phyloP scores from a whole-genome alignment of 1,284 basidiomycete species.

The Hemileia vastatrix region DNA sequence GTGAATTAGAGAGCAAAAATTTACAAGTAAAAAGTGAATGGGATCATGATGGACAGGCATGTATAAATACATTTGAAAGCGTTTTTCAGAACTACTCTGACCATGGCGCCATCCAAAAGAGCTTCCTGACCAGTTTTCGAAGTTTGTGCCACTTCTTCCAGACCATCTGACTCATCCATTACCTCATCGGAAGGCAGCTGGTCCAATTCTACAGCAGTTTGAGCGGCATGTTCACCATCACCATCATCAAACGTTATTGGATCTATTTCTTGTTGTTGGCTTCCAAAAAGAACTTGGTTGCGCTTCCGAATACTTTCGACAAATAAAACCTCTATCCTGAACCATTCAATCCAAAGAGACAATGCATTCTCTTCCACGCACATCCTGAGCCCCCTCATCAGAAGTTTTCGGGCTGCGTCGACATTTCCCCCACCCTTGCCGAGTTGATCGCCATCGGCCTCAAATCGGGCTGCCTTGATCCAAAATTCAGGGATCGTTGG shows the following conservation, averaged over 20 bases:
- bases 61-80: slow-evolving; percentile 31
- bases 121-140: slow-evolving; percentile 32
- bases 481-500: slow-evolving; percentile 34
- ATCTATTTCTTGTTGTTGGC: slow-evolving; percentile 15
- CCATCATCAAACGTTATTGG: slow-evolving; percentile 11
- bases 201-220: slow-evolving; percentile 22
- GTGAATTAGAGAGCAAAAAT: too few relatives aligned
- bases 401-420: slow-evolving; percentile 35
- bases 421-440: slow-evolving; percentile 39
- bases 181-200: slow-evolving; percentile 21
- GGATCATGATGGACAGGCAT: too few relatives aligned
- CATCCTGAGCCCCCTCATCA: slow-evolving; percentile 38
- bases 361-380: slow-evolving; percentile 27
- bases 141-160: slow-evolving; percentile 11
- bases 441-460: slow-evolving; percentile 35
- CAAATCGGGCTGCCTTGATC: slow-evolving; percentile 38
- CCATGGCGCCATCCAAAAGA: slow-evolving; percentile 34
- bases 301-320: slow-evolving; percentile 32
- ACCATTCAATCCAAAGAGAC: slow-evolving; percentile 36
- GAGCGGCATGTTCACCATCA: slow-evolving; percentile 19
- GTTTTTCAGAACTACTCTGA: slow-evolving; percentile 34
- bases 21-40: too few relatives aligned
- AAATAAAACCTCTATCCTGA: slow-evolving; percentile 35
- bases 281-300: slow-evolving; percentile 26
- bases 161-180: slow-evolving; percentile 18